Conservation (phyloP, 345 rosid genomes). For the Eucalyptus microcorys region DNA sequence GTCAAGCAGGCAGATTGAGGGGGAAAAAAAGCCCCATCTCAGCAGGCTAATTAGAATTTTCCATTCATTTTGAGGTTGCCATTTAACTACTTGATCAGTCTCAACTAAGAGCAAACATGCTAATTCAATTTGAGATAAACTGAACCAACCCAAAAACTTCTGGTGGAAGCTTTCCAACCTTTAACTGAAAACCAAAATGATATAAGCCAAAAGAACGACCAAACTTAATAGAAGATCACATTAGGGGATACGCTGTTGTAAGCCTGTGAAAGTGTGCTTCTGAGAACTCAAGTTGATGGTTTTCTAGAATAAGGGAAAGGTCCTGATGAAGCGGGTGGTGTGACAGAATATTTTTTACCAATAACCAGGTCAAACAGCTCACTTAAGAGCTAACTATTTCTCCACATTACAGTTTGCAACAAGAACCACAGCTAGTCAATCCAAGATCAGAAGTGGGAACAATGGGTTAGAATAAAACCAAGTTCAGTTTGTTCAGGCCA, state of each 20-base stretch:
- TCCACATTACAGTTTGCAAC: background rate
- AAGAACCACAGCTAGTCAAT: background rate
- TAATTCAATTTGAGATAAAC: background rate
- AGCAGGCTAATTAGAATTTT: background rate
- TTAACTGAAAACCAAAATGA: background rate
- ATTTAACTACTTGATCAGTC: background rate
- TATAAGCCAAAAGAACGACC: background rate
- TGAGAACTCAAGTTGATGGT: background rate
- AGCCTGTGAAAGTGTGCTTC: background rate
- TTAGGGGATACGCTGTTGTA: background rate
- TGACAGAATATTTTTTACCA: background rate
- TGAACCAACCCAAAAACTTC: background rate
- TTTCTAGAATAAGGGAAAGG: background rate
- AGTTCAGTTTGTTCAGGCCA: background rate
- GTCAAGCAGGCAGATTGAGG: background rate
- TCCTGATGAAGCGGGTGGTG: background rate
- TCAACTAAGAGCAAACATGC: background rate
- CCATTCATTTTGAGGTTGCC: background rate
- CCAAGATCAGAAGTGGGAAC: background rate
- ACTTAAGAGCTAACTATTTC: background rate
- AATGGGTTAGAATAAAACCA: background rate
- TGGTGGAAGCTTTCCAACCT: background rate
- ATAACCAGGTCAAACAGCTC: background rate
- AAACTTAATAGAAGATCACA: background rate
- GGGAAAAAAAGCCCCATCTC: background rate